These are phyloP conservation scores for Falciphora oryzae DNA, from an alignment of 2,329 filamentous ascomycete genomes.

Conservation along the genomic window DNA sequence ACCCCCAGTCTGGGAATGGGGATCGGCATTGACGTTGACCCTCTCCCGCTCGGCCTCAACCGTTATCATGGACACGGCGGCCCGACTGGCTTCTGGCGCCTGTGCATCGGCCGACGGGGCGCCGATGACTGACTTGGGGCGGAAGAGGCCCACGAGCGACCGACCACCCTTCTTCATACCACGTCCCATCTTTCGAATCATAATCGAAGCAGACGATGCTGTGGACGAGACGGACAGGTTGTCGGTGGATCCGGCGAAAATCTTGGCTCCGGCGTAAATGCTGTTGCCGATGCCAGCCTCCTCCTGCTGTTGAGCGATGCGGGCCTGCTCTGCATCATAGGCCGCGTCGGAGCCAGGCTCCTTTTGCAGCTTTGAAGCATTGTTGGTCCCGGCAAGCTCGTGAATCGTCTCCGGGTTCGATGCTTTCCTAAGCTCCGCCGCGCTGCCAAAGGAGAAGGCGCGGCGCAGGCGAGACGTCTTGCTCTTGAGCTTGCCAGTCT, in stretches of 20 bases:
- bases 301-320: conserved; percentile 89
- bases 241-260: conserved; percentile 88
- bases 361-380: conserved; percentile 55
- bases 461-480: conserved; percentile 82
- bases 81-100: conserved; percentile 59
- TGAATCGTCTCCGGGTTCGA: conserved; percentile 38
- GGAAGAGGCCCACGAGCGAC: conserved; percentile 88
- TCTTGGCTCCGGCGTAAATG: conserved; percentile 83
- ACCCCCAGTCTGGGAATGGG: conserved; percentile 60
- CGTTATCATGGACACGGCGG: conserved; percentile 91
- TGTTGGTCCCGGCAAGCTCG: background rate
- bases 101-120: conserved; percentile 65
- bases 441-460: conserved; percentile 95
- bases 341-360: conserved; percentile 57
- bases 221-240: conserved; percentile 90
- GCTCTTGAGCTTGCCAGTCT: conserved; percentile 69
- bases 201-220: conserved; percentile 82
- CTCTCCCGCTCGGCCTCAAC: conserved; percentile 87
- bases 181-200: conserved; percentile 98
- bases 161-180: conserved; percentile 94
- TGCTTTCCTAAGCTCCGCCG: conserved; percentile 78
- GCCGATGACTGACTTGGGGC: conserved; percentile 86
- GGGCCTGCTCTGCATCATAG: conserved; percentile 81
- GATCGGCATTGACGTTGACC: conserved; percentile 70
- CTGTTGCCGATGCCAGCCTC: conserved; percentile 84